Percentiles rank a stretch among this genome's conserved stretches.
Conservation (phyloP, 331 rosid species). For the Stylosanthes scabra region DNA sequence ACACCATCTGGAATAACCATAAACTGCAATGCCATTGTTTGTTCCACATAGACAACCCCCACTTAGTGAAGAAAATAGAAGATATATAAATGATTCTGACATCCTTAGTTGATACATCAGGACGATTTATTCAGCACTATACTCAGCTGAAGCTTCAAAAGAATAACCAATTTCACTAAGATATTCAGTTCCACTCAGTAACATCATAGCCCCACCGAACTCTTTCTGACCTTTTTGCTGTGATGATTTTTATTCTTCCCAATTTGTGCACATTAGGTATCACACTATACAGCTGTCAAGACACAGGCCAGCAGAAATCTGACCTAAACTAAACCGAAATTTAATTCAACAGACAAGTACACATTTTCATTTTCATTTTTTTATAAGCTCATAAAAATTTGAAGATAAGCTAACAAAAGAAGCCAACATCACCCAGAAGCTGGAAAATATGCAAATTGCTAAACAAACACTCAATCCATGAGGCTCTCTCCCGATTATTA, state of each 20-base stretch:
- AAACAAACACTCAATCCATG: slow-evolving; percentile 2
- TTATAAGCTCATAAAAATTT: slow-evolving; percentile 7
- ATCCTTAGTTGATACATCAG: slow-evolving; percentile 7
- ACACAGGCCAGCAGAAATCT: slow-evolving; percentile 19
- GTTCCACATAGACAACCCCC: not conserved
- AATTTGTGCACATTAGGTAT: not conserved
- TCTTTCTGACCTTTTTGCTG: not conserved
- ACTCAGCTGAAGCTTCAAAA: slow-evolving; percentile 12
- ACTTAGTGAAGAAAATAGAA: not conserved
- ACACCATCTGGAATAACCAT: not conserved
- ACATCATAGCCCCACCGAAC: not conserved
- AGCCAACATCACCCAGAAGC: slow-evolving; percentile 13
- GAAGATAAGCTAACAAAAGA: not conserved
- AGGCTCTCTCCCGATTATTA: slow-evolving; percentile 16
- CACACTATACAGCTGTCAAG: slow-evolving; percentile 1
- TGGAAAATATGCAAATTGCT: slow-evolving; percentile 12
- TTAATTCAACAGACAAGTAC: not conserved
- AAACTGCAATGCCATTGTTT: not conserved
- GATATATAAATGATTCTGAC: slow-evolving; percentile 5
- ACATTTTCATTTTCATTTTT: no score
- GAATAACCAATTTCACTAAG: not conserved
- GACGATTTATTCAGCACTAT: not conserved
- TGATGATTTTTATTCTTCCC: not conserved
- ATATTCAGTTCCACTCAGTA: slow-evolving; percentile 3
- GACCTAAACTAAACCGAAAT: not conserved